These are phyloP conservation scores for Lachnellula suecica DNA, from an alignment of 2,329 filamentous ascomycete genomes.

Conservation along the genomic window DNA sequence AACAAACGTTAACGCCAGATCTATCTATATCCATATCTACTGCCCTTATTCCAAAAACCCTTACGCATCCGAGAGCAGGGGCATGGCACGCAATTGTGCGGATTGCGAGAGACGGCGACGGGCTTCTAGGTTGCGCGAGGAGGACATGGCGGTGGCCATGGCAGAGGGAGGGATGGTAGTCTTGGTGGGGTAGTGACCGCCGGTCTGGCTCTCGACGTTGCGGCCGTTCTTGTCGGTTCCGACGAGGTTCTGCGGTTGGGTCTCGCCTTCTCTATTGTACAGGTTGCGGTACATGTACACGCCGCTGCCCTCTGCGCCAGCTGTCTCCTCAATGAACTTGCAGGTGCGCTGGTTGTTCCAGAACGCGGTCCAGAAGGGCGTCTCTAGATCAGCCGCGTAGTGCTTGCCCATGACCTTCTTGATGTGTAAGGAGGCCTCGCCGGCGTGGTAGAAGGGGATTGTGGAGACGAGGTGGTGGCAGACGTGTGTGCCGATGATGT, in stretches of 20 bases:
- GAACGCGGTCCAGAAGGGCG: slow-evolving; percentile 35
- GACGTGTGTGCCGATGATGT: slow-evolving; percentile 64
- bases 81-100: slow-evolving; percentile 28
- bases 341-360: slow-evolving; percentile 33
- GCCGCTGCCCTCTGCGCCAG: slow-evolving; percentile 32
- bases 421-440: slow-evolving; percentile 58
- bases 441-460: slow-evolving; percentile 61
- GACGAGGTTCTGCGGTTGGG: slow-evolving; percentile 20
- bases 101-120: slow-evolving; percentile 28
- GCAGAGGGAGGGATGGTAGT: slow-evolving; percentile 4
- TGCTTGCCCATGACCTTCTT: slow-evolving; percentile 53
- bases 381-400: slow-evolving; percentile 46
- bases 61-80: slow-evolving; percentile 26
- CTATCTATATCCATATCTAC: background rate
- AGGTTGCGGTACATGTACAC: slow-evolving; percentile 35
- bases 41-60: background rate
- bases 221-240: slow-evolving; percentile 11
- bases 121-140: slow-evolving; percentile 25
- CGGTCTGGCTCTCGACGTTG: slow-evolving; percentile 10
- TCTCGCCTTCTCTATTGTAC: slow-evolving; percentile 26
- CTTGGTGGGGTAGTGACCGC: background rate
- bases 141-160: slow-evolving; percentile 28
- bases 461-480: slow-evolving; percentile 62
- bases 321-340: slow-evolving; percentile 35
- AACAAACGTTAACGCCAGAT: background rate